Percentiles rank a stretch among this genome's conserved stretches.
Evolutionary conservation across 768 basidiomycete species (phyloP).

Genomic region (Fomitopsis pulvina): DNA sequence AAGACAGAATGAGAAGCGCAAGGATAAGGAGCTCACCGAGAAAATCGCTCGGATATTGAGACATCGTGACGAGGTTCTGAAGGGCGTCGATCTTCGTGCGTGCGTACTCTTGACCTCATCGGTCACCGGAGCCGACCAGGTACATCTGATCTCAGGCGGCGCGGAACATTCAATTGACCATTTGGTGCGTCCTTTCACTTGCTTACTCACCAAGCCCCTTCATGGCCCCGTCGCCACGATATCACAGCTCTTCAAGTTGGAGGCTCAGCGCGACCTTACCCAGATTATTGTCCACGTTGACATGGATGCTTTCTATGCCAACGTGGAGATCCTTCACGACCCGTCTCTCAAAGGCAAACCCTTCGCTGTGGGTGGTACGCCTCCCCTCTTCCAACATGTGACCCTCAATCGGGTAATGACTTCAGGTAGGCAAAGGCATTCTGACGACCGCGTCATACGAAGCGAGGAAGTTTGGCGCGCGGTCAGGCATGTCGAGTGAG

Average conservation of each 20-base stretch:
- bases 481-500: slow-evolving; percentile 93
- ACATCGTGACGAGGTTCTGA: slow-evolving; percentile 51
- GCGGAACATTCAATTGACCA: slow-evolving; percentile 65
- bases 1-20: slow-evolving; percentile 78
- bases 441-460: slow-evolving; percentile 89
- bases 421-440: slow-evolving; percentile 73
- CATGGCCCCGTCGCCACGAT: no score
- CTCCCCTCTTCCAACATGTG: not conserved
- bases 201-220: no score
- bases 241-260: slow-evolving; percentile 63
- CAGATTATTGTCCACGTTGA: slow-evolving; percentile 92
- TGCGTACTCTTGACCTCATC: slow-evolving; percentile 16
- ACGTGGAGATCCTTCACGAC: slow-evolving; percentile 65
- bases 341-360: slow-evolving; percentile 63
- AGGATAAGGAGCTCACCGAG: slow-evolving; percentile 78
- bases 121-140: not conserved
- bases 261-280: slow-evolving; percentile 67
- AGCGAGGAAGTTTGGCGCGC: slow-evolving; percentile 82
- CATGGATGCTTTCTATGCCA: slow-evolving; percentile 92
- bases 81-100: slow-evolving; percentile 47
- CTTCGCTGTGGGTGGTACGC: slow-evolving; percentile 48
- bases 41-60: slow-evolving; percentile 67
- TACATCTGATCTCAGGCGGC: slow-evolving; percentile 31
- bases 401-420: not conserved
- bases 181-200: slow-evolving; percentile 48